A percentile compares a stretch with the other conserved stretches of the same genome.
phyloP scores from a whole-genome alignment of 768 basidiomycete species.

The Trichaptum fuscoviolaceum region DNA sequence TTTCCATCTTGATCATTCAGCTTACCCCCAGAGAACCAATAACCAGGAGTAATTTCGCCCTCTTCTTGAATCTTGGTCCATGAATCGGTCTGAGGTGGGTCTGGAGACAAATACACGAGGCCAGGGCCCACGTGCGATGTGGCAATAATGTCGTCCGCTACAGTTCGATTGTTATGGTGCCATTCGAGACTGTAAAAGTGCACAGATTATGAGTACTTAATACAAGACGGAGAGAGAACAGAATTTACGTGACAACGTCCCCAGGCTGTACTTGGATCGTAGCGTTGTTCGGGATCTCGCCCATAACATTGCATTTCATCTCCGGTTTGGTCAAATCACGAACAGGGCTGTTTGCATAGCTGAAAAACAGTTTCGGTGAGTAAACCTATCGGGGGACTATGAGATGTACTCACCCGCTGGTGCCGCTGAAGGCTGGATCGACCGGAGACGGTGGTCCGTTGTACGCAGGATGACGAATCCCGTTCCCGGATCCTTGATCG shows the following conservation, averaged over 20 bases:
- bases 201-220: conserved; percentile 1
- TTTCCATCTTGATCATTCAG: conserved; percentile 11
- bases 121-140: conserved; percentile 11
- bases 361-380: not conserved
- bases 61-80: conserved; percentile 9
- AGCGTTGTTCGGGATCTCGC: not conserved
- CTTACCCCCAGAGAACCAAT: conserved; percentile 7
- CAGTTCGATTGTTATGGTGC: conserved; percentile 10
- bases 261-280: conserved; percentile 6
- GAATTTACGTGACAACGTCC: not conserved
- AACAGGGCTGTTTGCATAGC: conserved; percentile 8
- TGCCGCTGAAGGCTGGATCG: not conserved
- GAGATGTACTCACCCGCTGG: not conserved
- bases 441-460: conserved; percentile 7
- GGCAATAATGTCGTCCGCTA: conserved; percentile 12
- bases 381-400: not conserved
- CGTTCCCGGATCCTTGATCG: conserved; percentile 30
- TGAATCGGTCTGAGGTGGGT: not conserved
- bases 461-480: conserved; percentile 5
- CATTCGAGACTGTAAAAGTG: conserved; percentile 11
- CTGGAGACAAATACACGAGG: conserved; percentile 10
- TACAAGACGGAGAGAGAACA: not conserved
- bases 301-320: conserved; percentile 12
- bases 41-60: conserved; percentile 5
- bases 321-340: conserved; percentile 9